Evolutionary conservation across 345 rosid genomes (phyloP).

Genomic region (Trapa incisa): DNA sequence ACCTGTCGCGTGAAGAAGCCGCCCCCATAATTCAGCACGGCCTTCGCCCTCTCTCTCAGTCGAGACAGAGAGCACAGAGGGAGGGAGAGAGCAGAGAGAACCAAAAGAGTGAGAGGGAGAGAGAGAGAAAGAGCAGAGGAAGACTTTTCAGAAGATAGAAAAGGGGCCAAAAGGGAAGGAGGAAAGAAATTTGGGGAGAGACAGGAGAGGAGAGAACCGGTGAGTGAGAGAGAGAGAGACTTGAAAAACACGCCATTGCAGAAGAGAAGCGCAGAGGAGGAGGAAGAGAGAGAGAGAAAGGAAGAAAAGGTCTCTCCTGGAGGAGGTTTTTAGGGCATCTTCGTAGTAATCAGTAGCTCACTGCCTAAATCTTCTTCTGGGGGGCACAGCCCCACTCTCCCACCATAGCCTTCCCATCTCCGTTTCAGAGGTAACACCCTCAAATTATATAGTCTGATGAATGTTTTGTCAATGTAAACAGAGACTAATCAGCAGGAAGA

Average conservation of each 20-base stretch:
- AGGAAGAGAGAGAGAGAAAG: conserved; percentile 1
- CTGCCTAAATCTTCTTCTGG: background rate
- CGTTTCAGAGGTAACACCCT: background rate
- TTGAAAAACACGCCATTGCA: conserved; percentile 7
- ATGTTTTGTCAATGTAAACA: background rate
- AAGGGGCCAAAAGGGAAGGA: background rate
- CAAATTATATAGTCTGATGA: background rate
- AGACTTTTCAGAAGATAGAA: conserved; percentile 1
- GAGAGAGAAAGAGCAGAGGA: conserved; percentile 1
- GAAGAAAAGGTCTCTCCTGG: background rate
- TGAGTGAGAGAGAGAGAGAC: background rate
- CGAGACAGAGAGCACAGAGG: background rate
- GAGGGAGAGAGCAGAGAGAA: background rate
- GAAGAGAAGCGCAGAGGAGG: no score
- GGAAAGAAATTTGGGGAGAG: conserved; percentile 3
- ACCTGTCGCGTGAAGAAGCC: background rate
- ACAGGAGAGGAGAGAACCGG: background rate
- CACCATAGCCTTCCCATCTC: background rate
- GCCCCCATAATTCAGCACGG: background rate
- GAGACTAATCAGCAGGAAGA: background rate
- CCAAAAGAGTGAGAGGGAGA: background rate
- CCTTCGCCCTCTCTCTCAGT: background rate
- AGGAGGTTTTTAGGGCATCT: conserved; percentile 1
- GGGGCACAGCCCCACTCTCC: background rate
- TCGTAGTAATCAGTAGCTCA: background rate